A percentile compares a stretch with the other conserved stretches of the same genome.
Conservation (phyloP, 2,329 filamentous ascomycete genomes). For the Colletotrichum brevisporum region DNA sequence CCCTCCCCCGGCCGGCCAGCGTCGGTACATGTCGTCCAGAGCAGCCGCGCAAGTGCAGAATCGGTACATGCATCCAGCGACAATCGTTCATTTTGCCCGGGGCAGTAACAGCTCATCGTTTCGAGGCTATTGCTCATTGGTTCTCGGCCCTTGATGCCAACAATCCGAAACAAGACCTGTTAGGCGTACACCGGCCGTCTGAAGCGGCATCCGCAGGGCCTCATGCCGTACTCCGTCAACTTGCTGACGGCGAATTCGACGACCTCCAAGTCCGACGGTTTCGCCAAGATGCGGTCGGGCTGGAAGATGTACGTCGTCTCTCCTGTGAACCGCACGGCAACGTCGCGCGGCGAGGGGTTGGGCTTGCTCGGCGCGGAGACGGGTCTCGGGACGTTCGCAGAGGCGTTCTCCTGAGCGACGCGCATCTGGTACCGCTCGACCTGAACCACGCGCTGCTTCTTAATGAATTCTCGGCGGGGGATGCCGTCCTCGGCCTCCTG, state of each 20-base stretch:
- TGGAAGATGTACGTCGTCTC: conserved; percentile 4
- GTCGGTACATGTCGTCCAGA: background rate
- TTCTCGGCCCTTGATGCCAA: no score
- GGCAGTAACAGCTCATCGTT: no score
- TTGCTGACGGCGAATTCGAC: background rate
- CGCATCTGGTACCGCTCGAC: background rate
- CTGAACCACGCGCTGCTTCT: background rate
- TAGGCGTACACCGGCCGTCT: background rate
- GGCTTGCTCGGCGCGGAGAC: background rate
- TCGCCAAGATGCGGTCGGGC: background rate
- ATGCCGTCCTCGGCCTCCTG: background rate
- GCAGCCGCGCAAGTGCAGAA: background rate
- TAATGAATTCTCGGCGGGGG: background rate
- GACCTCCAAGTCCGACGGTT: background rate
- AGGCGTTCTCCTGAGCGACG: background rate
- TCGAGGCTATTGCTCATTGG: no score
- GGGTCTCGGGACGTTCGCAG: background rate
- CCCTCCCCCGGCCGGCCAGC: no score
- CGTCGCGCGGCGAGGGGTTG: no score
- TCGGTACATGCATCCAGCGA: no score
- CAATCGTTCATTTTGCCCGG: no score
- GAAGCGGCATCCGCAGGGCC: background rate
- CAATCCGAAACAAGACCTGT: no score
- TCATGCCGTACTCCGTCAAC: background rate
- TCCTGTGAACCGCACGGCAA: background rate